Base-by-base conservation (phyloP, 2,329 filamentous ascomycete species). In the Verticillium dahliae region DNA sequence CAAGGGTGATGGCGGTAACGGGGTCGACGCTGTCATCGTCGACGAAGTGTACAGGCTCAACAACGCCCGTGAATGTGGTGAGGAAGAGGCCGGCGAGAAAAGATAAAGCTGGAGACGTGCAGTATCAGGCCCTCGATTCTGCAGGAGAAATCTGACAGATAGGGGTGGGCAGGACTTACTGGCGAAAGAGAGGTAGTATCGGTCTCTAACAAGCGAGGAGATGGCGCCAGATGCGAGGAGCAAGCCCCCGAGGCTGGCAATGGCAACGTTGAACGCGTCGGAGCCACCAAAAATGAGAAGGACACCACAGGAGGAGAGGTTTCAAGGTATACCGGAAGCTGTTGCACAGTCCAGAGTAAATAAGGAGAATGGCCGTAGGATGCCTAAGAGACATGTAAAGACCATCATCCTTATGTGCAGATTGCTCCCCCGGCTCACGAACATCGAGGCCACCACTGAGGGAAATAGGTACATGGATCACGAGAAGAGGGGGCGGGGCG, bases 181-280 rank as follows among this genome's bases (percentile, higher is more conserved):
- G 60, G 93, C 91, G 82, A 97, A 93, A 1, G 92, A 96, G 1
- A 97, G 82, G 72, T 97, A 97, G 72, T 91, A 94, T 62, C 87
- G 89, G 76, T 97, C 93, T 72, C 97, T 97, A 71, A 91, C 82
- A 18, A 97, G 83, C 71, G 92, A 96, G 1, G 92, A 97, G 0
- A 97, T 91, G 54, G 97, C 78, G 3, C 92, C 92, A 70, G 96
- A 97, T 18, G 96, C 67, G 0, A 91, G 92, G 64, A 97, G 87
- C 77, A 96, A 97, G 1, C 91, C 93, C 14, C 93, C 93, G 13
- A 96, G 76, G 7, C 91, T 84, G 60, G 90, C 88, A 71, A 91
- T 87, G 61, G 92, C 85, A 66, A 95, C 90, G 75, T 96, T 96
- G 81, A 96, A 96, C 73, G 56, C 35, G 56, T 22, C n/a, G 6